These are phyloP conservation scores for Pestalotiopsis sp. DNA, from an alignment of 2,329 filamentous ascomycete species.

Conservation along the genomic window DNA sequence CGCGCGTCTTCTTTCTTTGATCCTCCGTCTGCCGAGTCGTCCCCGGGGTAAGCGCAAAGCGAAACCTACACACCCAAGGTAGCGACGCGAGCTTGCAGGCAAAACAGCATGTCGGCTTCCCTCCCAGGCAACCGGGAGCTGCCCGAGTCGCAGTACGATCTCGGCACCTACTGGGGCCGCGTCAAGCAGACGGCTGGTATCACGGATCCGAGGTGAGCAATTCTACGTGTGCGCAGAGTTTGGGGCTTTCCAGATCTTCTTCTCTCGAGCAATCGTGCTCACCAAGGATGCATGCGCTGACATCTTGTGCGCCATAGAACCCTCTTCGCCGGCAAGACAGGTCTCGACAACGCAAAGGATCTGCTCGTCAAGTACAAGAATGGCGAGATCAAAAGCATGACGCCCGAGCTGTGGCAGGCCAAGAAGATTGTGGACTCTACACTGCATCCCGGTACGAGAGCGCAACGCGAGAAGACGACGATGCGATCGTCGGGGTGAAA, in stretches of 20 bases:
- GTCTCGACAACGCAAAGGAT: constrained; percentile 83
- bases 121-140: constrained; percentile 74
- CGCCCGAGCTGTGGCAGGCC: constrained; percentile 85
- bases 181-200: constrained; percentile 88
- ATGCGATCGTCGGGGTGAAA: not conserved
- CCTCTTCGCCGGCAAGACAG: constrained; percentile 74
- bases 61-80: not conserved
- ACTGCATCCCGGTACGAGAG: constrained; percentile 78
- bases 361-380: constrained; percentile 85
- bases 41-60: constrained; percentile 14
- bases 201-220: constrained; percentile 88
- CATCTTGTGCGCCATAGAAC: constrained; percentile 60
- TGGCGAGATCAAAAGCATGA: constrained; percentile 79
- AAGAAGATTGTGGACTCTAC: constrained; percentile 99
- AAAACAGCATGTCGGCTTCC: constrained; percentile 61
- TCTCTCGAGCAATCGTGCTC: not conserved
- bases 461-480: not conserved
- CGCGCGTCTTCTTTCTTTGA: not conserved
- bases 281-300: constrained; percentile 1
- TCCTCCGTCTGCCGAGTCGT: constrained; percentile 5
- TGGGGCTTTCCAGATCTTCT: not conserved
- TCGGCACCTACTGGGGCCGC: constrained; percentile 92
- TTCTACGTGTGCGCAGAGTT: not conserved
- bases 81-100: not conserved
- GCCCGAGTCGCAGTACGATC: constrained; percentile 88